Percentiles rank a stretch among this genome's conserved stretches.
Conservation (phyloP, 148 eudicot genomes). For the Oxyria digyna region DNA sequence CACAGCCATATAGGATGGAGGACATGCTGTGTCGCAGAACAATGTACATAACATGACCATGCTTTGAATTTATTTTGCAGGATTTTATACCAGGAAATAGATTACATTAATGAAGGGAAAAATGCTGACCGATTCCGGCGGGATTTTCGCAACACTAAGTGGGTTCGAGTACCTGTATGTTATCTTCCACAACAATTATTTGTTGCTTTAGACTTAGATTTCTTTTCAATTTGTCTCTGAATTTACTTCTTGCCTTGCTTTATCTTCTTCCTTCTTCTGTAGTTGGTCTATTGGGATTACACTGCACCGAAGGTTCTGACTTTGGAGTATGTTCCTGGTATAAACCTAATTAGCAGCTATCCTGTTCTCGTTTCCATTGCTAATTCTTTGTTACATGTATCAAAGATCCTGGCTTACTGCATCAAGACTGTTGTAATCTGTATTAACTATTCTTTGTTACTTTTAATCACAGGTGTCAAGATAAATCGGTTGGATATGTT, state of each 20-base stretch:
- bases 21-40: not conserved
- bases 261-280: not conserved
- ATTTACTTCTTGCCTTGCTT: not conserved
- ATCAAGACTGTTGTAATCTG: not conserved
- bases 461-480: conserved; percentile 50
- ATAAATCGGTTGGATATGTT: conserved; percentile 62
- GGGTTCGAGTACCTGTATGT: conserved; percentile 99
- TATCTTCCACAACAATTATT: conserved; percentile 11
- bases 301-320: conserved; percentile 85
- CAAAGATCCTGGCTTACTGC: not conserved
- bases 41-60: not conserved
- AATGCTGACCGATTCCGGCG: conserved; percentile 95
- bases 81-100: conserved; percentile 91
- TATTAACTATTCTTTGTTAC: not conserved
- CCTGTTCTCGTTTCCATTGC: not conserved
- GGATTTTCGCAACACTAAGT: conserved; percentile 88
- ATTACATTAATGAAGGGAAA: conserved; percentile 93
- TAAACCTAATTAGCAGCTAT: no score
- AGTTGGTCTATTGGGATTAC: conserved; percentile 88
- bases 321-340: conserved; percentile 95
- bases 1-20: no score
- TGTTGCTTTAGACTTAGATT: not conserved
- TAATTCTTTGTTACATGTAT: not conserved
- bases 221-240: conserved; percentile 2
- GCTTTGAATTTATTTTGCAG: conserved; percentile 29